Base-by-base conservation (phyloP, 2,329 filamentous ascomycete genomes). In the Stachybotrys chlorohalonatus region DNA sequence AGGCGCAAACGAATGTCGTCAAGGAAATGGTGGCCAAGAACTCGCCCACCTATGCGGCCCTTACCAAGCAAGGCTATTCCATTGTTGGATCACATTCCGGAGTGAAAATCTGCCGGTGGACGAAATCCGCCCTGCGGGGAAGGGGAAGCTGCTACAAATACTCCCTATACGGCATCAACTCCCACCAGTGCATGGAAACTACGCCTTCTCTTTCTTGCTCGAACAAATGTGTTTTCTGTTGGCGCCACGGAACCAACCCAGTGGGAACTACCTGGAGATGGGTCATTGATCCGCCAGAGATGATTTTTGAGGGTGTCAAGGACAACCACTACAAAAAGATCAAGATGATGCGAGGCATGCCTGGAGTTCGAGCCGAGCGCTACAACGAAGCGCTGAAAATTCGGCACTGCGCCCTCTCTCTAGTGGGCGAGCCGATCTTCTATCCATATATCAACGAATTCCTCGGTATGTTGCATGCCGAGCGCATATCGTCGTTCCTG, bases 191-290 rank as follows among this genome's bases (percentile, higher is more conserved):
- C 72, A 99, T 99, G 94, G 93, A 99, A 73, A 93, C 93, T 2
- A 97, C 93, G 0, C 93, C 93, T 0, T 96, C 92, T 0, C 82
- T 99, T 5, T 95, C 90, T 9, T 99, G 93, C 78, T 94, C 88
- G 58, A 97, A 97, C 76, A 97, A 99, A 70, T 97, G 94, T 70
- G 90, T 99, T 60, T 99, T 97, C 71, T 99, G 93, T 79, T 99
- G 93, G 94, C 86, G 94, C 7, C 94, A 97, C 67, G 94, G 93
- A 53, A 97, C 94, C 0, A 99, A 97, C 68, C 93, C 93, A 0
- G 94, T 97, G 0, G 92, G 92, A 51, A 97, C 94, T 3, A 95
- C 88, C 5, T 97, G 94, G 93, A 86, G 93, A 57, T 99, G 93
- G 93, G 84, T 92, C 52, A 90, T 96, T 32, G 94, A 97, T 66